Conservation (phyloP, 2,329 filamentous ascomycete genomes). For the Colletotrichum sp. region DNA sequence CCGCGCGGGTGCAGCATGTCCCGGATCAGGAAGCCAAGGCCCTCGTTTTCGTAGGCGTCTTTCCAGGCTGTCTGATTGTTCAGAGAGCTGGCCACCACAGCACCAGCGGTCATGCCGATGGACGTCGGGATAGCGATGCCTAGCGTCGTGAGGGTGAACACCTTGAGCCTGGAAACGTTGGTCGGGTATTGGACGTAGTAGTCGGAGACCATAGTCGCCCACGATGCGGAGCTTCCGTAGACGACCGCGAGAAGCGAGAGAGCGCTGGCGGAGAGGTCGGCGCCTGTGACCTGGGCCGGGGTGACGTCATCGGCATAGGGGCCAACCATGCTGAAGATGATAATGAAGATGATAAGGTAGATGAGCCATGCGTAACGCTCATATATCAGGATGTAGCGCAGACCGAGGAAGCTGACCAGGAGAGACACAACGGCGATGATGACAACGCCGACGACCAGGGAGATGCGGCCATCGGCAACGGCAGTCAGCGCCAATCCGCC, state of each 20-base stretch:
- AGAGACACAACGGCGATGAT: background rate
- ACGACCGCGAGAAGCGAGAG: background rate
- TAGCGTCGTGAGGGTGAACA: background rate
- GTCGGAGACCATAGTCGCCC: background rate
- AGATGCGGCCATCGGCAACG: background rate
- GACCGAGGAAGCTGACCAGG: background rate
- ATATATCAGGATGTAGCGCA: background rate
- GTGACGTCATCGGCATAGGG: background rate
- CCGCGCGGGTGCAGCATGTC: background rate
- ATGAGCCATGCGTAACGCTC: background rate
- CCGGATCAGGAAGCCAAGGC: background rate
- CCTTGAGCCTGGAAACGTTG: background rate
- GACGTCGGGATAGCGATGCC: background rate
- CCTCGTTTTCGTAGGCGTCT: background rate
- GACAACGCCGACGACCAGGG: background rate
- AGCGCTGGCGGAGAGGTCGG: background rate
- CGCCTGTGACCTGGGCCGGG: background rate
- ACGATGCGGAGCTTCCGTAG: background rate
- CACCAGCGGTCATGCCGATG: background rate
- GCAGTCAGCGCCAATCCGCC: background rate
- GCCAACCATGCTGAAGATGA: background rate
- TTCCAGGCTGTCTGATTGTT: background rate
- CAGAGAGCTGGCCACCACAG: background rate
- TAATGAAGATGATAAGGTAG: background rate
- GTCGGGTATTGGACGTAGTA: background rate